Base-by-base conservation (phyloP, 2,329 filamentous ascomycete species). In the Periconia sp. region DNA sequence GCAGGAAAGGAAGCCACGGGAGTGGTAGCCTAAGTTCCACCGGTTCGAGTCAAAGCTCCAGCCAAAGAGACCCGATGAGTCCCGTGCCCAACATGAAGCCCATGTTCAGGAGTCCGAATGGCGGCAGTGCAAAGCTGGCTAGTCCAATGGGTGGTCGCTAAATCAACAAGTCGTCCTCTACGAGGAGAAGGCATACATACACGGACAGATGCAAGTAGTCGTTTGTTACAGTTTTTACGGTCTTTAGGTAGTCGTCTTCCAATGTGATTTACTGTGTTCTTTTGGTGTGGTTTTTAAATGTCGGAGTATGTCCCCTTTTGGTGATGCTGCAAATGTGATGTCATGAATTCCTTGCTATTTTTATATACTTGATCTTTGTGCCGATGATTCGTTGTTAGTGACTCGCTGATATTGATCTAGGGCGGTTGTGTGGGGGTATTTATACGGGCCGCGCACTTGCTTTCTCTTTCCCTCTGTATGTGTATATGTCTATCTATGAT, bases 1-100 rank as follows among this genome's bases (percentile, higher is more conserved):
- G 69, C 5, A 57, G 62, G 47, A 72, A 73, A 47, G 78, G 74
- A 47, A 82, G 79, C 64, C 77, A 78, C 55, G 78, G 76, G 47
- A 82, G 80, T 58, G 79, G 78, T 45, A 73, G 73, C 68, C 68
- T 68, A 71, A 77, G 57, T 75, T 77, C 67, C 56, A 78, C 65
- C 67, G 76, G 64, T 65, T 70, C 65, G 7, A 74, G 71, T 55
- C 66, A 73, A 57, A 70, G 66, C 57, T 69, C 69, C 13, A 74
- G 71, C 49, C 71, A 73, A 51, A 58, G 68, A 41, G 72, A 75
- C 56, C 72, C 72, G n/a, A 62, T 73, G 64, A 73, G 69, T 53
- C 72, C 72, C 18, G 59, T 72, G 41, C 70, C 69, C 31, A 66
- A 61, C 30, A 46, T 65, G 41, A 73, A 72, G 52, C 64, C 68